Evolutionary conservation across 495 filamentous ascomycete genomes (phyloP), one percentile per base, ranked within the genome.

Genomic region (Aspergillus baeticus): DNA sequence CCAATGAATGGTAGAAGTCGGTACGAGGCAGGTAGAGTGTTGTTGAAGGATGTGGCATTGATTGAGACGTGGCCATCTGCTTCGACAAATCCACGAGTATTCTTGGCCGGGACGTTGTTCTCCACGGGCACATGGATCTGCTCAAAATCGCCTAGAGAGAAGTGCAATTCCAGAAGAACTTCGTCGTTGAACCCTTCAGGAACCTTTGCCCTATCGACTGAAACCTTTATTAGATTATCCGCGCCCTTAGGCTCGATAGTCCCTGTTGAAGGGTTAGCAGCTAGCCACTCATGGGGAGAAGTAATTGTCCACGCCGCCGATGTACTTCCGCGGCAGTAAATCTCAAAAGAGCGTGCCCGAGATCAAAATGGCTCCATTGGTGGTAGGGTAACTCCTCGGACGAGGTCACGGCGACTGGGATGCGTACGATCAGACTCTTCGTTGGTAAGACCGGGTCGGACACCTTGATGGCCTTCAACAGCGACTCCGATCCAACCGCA

Each of bases 41-140:
- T 21, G 20, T 29, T 29, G 26, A 29, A 29, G 8, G 26, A 29
- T 29, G 26, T 29, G 8, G 26, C 26, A 29, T 29, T 29, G 26
- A 29, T 29, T 8, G 26, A 29, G 39, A 91, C 67, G 53, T 79
- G 72, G 39, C 74, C 75, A 60, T 87, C 83, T 5, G 73, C 75
- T 66, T 91, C 87, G 56, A 89, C 81, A 58, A 87, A 89, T 42
- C 86, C 87, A 11, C 66, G 63, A 39, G 80, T 79, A 22, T 81
- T 69, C 42, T 77, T 76, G 55, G 88, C 69, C 5, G 85, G 87
- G 5, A 90, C 69, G 58, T 82, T 88, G 69, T 89, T 29, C 8
- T 29, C 8, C 3, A 29, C 26, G 26, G 4, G 26, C 26, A 29
- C 26, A 8, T 29, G 26, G 26, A 29, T 29, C 26, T 29, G 26